A percentile compares a stretch with the other conserved stretches of the same genome.
phyloP scores from a whole-genome alignment of 305 asterid species.

The Fraxinus paxiana region DNA sequence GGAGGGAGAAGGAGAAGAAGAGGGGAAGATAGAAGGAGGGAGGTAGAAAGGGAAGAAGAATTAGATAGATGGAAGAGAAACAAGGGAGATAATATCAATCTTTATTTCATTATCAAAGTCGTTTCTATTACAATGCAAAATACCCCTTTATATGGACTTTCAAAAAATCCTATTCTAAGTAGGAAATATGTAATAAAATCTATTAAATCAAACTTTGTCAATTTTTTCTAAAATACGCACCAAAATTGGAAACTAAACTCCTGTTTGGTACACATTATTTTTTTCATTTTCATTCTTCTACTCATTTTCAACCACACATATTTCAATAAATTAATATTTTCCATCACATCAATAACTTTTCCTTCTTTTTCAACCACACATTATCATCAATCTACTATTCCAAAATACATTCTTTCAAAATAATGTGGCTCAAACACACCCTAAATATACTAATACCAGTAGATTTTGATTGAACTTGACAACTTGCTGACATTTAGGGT shows the following conservation, averaged over 20 bases:
- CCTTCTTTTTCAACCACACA: too few species aligned
- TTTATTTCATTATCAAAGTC: not conserved
- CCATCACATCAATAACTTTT: too few species aligned
- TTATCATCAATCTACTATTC: too few species aligned
- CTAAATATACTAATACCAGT: not conserved
- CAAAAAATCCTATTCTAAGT: not conserved
- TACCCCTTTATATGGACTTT: not conserved
- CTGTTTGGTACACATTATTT: too few species aligned
- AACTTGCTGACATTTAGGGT: not conserved
- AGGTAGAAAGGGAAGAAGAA: not conserved
- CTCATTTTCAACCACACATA: too few species aligned
- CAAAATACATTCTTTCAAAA: too few species aligned
- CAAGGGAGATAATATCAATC: not conserved
- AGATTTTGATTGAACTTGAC: not conserved
- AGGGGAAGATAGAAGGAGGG: not conserved
- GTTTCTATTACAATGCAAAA: not conserved
- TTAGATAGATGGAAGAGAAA: not conserved
- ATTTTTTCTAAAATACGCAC: too few species aligned
- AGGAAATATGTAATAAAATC: not conserved
- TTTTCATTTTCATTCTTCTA: too few species aligned
- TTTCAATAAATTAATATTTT: too few species aligned
- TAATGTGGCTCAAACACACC: too few species aligned
- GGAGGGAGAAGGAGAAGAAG: not conserved
- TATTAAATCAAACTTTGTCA: not conserved
- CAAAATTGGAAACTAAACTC: not conserved